Base-by-base conservation (phyloP, 208 protist species). In the Trypanosoma boissoni region DNA sequence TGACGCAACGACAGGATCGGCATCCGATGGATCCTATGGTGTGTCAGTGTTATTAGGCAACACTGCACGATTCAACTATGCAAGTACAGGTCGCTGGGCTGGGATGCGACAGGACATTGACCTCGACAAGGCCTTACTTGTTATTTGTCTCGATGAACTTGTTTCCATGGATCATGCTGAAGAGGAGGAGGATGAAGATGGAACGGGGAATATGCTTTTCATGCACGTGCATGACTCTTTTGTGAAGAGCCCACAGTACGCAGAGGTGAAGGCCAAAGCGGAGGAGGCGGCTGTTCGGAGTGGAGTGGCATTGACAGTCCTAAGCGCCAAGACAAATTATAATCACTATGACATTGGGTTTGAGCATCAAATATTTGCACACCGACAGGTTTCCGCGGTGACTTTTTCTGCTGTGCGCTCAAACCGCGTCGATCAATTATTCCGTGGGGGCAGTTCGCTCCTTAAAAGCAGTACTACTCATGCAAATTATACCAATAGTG, bases 301-400 rank as follows among this genome's bases (percentile, higher is more conserved):
- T 18, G 78, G 74, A 28, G 56, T 92, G 10, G 58, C 58, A 10
- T 67, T 95, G 20, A 73, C 80, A 58, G 63, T 87, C 0, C 26
- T 87, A 9, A 31, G 70, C 2, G 68, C 77, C 27, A 90, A 84
- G 72, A 89, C 77, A 29, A 84, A 91, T 62, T 90, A 89, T 60
- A 78, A 87, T 43, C 82, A 95, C 49, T 80, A 87, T 58, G 84
- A 92, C 64, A 61, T 92, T 27, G 74, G 72, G 37, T 92, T 89
- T 58, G 88, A 95, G 76, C 88, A 95, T 51, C 84, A 95, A 64
- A 75, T 90, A 31, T 86, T 92, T 28, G 84, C 82, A 1, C 75
- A 83, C 54, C 62, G 69, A 0, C 76, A 90, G 55, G 60, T 95
- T 36, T 64, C 75, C 21, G 84, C 88, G 26, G 53, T 86, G 21